phyloP scores from a whole-genome alignment of 805 yeast genomes.

The Schizosaccharomyces lindneri region DNA sequence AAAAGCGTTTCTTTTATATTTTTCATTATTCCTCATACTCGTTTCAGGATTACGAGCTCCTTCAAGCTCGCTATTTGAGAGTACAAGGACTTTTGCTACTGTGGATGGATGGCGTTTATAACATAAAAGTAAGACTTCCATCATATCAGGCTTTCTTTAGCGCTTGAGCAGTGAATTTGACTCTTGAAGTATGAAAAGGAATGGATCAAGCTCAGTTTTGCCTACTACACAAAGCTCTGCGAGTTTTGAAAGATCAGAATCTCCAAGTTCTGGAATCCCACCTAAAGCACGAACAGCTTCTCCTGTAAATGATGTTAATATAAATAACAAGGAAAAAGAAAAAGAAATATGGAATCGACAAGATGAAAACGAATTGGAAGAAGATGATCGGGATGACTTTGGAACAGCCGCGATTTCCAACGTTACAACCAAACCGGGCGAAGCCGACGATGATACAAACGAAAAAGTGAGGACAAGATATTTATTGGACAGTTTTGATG shows the following conservation, averaged over 20 bases:
- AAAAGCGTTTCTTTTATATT: too few species aligned
- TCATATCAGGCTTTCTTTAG: too few species aligned
- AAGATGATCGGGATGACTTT: constrained; percentile 2
- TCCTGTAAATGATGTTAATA: not conserved
- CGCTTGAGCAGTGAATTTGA: not conserved
- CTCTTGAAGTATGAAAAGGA: not conserved
- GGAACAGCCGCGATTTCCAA: constrained; percentile 2
- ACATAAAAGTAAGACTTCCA: too few species aligned
- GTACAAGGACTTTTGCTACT: too few species aligned
- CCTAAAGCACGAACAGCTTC: not conserved
- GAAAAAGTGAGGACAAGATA: not conserved
- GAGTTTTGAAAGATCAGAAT: not conserved
- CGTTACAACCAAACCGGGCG: not conserved
- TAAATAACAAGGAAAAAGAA: not conserved
- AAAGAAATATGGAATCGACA: not conserved
- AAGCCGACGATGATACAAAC: not conserved
- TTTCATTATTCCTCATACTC: too few species aligned
- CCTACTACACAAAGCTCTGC: not conserved
- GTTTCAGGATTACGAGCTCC: too few species aligned
- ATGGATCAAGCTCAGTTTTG: not conserved
- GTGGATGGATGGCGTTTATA: too few species aligned
- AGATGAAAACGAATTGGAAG: constrained; percentile 1
- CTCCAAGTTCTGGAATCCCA: not conserved
- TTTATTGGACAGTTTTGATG: constrained; percentile 26
- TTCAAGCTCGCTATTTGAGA: too few species aligned